A percentile compares a stretch with the other conserved stretches of the same genome.
phyloP scores from a whole-genome alignment of 75 land plant species.

The Adiantum capillusveneris region DNA sequence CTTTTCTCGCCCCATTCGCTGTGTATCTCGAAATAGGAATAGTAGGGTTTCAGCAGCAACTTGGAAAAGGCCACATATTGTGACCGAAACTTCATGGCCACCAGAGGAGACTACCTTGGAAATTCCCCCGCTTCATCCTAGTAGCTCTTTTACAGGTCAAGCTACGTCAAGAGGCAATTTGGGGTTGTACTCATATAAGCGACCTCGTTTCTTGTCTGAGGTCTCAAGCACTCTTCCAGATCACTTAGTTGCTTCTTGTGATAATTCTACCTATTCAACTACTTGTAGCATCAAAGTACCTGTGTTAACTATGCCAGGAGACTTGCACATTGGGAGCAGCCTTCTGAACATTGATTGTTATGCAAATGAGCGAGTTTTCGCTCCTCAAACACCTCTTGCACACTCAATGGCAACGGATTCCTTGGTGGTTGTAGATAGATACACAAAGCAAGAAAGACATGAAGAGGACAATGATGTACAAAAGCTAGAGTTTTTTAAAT shows the following conservation, averaged over 20 bases:
- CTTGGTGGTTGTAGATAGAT: no score
- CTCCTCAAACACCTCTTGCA: no score
- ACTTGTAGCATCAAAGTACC: constrained; percentile 6
- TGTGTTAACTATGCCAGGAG: not conserved
- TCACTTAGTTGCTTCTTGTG: not conserved
- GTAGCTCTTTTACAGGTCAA: no score
- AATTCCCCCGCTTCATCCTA: constrained; percentile 10
- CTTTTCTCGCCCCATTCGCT: constrained; percentile 64
- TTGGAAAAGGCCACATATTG: constrained; percentile 28
- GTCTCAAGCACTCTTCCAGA: no score
- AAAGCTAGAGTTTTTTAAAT: constrained; percentile 9
- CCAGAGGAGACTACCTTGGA: constrained; percentile 34
- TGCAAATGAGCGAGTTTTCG: no score
- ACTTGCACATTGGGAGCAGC: no score
- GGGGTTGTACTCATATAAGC: no score
- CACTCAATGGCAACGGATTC: no score
- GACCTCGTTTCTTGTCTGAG: no score
- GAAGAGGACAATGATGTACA: constrained; percentile 8
- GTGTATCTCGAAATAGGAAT: constrained; percentile 69
- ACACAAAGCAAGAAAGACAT: not conserved
- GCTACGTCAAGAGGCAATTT: no score
- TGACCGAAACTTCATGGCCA: constrained; percentile 29
- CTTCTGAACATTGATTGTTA: no score
- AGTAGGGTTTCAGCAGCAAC: constrained; percentile 27
- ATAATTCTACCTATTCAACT: not conserved